A percentile compares a stretch with the other conserved stretches of the same genome.
phyloP scores from a whole-genome alignment of 495 filamentous ascomycete species.

The Acidiella bohemica region DNA sequence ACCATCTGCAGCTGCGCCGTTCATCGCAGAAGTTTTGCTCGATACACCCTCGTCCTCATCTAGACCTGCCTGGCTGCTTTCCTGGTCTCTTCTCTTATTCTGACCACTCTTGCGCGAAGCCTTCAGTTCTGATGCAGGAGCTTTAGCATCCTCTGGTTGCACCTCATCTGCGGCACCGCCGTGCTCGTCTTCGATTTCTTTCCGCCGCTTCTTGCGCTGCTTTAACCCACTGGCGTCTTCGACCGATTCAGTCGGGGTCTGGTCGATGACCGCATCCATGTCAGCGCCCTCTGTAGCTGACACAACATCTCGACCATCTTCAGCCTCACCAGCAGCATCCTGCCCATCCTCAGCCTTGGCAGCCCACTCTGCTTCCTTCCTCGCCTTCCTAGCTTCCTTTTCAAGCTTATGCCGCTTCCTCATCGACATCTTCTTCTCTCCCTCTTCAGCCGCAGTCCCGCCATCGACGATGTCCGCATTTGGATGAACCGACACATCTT shows the following conservation, averaged over 20 bases:
- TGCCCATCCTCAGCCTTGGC: neutral
- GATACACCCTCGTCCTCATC: too few relatives aligned
- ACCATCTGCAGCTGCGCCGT: too few relatives aligned
- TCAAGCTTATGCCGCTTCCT: slow-evolving; percentile 18
- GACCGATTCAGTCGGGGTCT: too few relatives aligned
- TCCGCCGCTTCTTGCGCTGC: slow-evolving; percentile 4
- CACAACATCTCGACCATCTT: neutral
- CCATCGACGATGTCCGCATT: too few relatives aligned
- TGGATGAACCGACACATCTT: too few relatives aligned
- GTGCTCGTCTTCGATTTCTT: neutral
- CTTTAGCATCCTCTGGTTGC: neutral
- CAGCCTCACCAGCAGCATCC: neutral
- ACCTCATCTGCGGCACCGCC: neutral
- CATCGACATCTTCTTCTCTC: too few relatives aligned
- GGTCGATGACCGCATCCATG: too few relatives aligned
- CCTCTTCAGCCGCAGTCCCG: too few relatives aligned
- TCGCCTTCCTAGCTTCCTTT: slow-evolving; percentile 14
- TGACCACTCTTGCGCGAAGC: neutral
- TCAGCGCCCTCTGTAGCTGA: neutral
- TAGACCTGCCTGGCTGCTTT: too few relatives aligned
- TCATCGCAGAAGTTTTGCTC: too few relatives aligned
- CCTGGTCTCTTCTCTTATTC: too few relatives aligned
- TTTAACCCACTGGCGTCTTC: too few relatives aligned
- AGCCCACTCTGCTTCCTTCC: slow-evolving; percentile 10
- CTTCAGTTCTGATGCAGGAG: neutral